Evolutionary conservation across 306 rosid genomes (phyloP).

Genomic region (Oxytropis ochrocephala): DNA sequence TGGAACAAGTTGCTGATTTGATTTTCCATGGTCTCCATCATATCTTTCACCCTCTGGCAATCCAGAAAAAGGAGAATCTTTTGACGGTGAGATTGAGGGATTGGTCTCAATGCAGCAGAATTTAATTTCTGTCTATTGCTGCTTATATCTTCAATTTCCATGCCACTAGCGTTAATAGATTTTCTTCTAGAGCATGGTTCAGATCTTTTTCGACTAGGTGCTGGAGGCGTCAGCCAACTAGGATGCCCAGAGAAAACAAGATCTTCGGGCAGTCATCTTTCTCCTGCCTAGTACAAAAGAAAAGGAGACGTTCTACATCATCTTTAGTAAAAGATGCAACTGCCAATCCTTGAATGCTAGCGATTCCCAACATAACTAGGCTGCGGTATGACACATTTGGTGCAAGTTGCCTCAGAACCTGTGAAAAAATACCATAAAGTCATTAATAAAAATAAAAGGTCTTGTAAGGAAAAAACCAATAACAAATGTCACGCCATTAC

Average conservation of each 20-base stretch:
- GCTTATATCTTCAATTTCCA: constrained; percentile 23
- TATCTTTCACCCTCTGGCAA: constrained; percentile 50
- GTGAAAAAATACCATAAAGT: constrained; percentile 28
- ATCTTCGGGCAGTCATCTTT: constrained; percentile 28
- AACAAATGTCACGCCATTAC: background rate
- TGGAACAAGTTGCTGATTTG: constrained; percentile 44
- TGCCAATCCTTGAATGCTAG: constrained; percentile 87
- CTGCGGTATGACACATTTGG: constrained; percentile 77
- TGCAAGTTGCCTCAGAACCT: constrained; percentile 94
- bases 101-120: constrained; percentile 79
- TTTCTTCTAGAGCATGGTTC: constrained; percentile 36
- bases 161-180: constrained; percentile 19
- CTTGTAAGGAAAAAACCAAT: too few species aligned
- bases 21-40: constrained; percentile 65
- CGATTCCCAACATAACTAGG: constrained; percentile 81
- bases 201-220: constrained; percentile 66
- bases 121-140: constrained; percentile 52
- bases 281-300: constrained; percentile 50
- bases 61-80: constrained; percentile 76
- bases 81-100: constrained; percentile 67
- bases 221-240: constrained; percentile 75
- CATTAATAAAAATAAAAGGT: constrained; percentile 8
- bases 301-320: constrained; percentile 84
- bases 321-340: constrained; percentile 83
- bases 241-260: constrained; percentile 47